A percentile compares a stretch with the other conserved stretches of the same genome.
These are phyloP conservation scores for Colletotrichum sp. DNA, from an alignment of 2,329 filamentous ascomycete species.

Conservation along the genomic window DNA sequence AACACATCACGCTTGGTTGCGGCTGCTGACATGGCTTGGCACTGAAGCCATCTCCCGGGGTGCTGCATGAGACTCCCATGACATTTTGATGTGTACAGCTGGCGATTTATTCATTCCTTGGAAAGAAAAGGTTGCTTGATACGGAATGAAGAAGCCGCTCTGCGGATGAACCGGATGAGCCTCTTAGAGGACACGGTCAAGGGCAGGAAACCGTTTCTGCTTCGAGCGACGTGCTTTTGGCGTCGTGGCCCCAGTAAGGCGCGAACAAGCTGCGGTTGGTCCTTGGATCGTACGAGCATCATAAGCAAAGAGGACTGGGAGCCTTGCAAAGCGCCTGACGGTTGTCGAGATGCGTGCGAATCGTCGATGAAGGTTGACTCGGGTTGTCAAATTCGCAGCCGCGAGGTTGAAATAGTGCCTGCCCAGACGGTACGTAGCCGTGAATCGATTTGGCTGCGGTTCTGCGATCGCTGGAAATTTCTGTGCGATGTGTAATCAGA, in stretches of 20 bases:
- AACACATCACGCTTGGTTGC: background rate
- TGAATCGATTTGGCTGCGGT: background rate
- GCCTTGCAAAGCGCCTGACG: background rate
- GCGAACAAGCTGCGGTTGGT: background rate
- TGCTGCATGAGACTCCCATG: background rate
- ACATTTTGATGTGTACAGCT: background rate
- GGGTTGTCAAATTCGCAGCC: background rate
- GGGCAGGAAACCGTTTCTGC: background rate
- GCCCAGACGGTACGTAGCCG: background rate
- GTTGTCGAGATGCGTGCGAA: background rate
- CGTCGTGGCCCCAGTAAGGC: background rate
- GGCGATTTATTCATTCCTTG: background rate
- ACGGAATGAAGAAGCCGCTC: background rate
- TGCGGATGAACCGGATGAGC: background rate
- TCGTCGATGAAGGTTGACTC: background rate
- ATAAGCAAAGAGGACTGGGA: background rate
- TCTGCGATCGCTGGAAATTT: background rate
- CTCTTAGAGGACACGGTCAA: background rate
- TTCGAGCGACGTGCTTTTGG: background rate
- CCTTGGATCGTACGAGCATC: background rate
- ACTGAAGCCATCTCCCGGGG: background rate
- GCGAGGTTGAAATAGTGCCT: background rate
- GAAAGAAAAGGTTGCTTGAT: background rate
- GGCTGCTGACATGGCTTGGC: background rate
- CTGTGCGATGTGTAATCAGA: background rate